phyloP scores from a whole-genome alignment of 1,284 basidiomycete species.

The Cutaneotrichosporon sp. region DNA sequence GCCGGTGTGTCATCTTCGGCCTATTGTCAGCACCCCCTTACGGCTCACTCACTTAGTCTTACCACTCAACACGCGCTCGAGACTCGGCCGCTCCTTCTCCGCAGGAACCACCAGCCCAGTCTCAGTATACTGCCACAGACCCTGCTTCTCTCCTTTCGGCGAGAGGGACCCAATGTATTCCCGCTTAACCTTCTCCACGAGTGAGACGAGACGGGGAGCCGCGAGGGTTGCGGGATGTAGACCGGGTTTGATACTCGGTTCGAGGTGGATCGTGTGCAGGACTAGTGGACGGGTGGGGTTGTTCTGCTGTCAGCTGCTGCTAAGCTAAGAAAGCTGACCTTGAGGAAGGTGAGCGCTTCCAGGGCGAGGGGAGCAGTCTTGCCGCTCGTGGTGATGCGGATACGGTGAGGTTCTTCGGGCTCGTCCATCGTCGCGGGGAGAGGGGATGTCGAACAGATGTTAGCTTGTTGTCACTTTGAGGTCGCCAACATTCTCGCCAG shows the following conservation, averaged over 20 bases:
- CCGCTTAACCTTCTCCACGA: conserved; percentile 79
- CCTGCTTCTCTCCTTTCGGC: conserved; percentile 30
- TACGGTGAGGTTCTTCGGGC: conserved; percentile 23
- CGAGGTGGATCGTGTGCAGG: conserved; percentile 65
- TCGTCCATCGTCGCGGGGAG: not conserved
- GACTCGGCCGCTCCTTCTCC: conserved; percentile 35
- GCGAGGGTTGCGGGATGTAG: conserved; percentile 54
- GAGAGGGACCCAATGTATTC: conserved; percentile 57
- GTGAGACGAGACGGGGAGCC: conserved; percentile 68
- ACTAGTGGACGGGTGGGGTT: conserved; percentile 61
- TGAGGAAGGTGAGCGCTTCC: conserved; percentile 62
- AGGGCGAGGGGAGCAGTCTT: conserved; percentile 64
- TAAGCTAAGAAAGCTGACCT: conserved; percentile 53
- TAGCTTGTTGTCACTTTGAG: too few species aligned
- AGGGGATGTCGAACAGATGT: too few species aligned
- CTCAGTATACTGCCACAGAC: conserved; percentile 78
- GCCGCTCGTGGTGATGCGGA: conserved; percentile 65
- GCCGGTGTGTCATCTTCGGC: conserved; percentile 63
- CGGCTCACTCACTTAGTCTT: conserved; percentile 62
- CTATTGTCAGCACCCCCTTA: conserved; percentile 52
- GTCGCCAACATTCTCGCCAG: conserved; percentile 10
- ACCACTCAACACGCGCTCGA: conserved; percentile 50
- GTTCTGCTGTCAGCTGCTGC: conserved; percentile 54
- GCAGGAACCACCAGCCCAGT: conserved; percentile 58
- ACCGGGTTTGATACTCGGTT: conserved; percentile 18